Evolutionary conservation across 2,329 filamentous ascomycete species (phyloP), one percentile per base, ranked within the genome.

Genomic region (Aspergillus pseudotamarii): DNA sequence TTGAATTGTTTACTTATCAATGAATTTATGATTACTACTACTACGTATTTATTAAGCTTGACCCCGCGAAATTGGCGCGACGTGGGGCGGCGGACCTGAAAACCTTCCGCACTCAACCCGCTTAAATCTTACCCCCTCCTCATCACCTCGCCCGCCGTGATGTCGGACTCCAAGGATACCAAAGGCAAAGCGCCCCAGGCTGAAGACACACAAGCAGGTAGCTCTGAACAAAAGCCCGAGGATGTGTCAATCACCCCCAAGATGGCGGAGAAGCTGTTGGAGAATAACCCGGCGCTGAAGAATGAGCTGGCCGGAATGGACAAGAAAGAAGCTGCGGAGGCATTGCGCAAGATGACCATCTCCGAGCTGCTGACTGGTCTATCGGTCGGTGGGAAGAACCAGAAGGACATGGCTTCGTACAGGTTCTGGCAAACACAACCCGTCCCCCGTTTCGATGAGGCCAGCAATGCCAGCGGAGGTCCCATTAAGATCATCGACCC

Each of bases 371-470:
- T 85, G 61, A 84, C 83, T 9, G 83, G 83, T 43, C 74, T 85
- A 65, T 90, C 93, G 19, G 84, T 92, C 9, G 89, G 87, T 65
- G 91, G 91, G 61, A 96, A 95, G 84, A 96, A 96, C 73, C 89
- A 88, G 71, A 97, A 97, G 82, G 94, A 97, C 75, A 97, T 97
- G 93, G 93, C 90, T 8, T 92, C 90, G 63, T 97, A 98, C 85
- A 97, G 96, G 80, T 99, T 99, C 82, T 99, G 95, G 95, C 89
- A 93, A 78, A 99, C 95, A 54, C 95, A 99, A 79, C 95, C 95
- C 0, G 95, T 99, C 63, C 91, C 92, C 57, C 90, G 89, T 73
- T 97, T 98, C 74, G 80, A 82, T 58, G 81, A 84, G 82, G 89
- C 76, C 78, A 81, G 85, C 58, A 80, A 32, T 54, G 62, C 88